Evolutionary conservation across 163 green algal species (phyloP).

Genomic region (Chlamydomonas reinhardtii): DNA sequence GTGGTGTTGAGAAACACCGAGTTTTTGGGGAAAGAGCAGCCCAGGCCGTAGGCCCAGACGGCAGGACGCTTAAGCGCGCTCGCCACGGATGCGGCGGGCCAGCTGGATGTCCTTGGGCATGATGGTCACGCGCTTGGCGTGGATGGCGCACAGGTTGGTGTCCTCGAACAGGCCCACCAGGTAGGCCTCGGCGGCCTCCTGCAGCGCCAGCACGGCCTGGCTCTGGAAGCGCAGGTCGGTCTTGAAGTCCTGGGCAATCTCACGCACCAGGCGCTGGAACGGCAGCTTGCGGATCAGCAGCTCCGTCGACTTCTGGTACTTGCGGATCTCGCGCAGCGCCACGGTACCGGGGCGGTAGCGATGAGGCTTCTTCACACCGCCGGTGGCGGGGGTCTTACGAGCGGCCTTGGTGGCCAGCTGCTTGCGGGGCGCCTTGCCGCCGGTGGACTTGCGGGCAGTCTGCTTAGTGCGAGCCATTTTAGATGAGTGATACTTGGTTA

Average conservation of each 20-base stretch:
- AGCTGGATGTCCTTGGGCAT: constrained; percentile 70
- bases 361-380: constrained; percentile 90
- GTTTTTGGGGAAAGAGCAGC: too few species aligned
- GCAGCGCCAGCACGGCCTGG: constrained; percentile 83
- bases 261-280: constrained; percentile 97
- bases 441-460: constrained; percentile 91
- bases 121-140: constrained; percentile 99
- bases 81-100: constrained; percentile 89
- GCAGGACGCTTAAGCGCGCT: constrained; percentile 63
- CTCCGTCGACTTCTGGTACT: constrained; percentile 98
- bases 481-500: too few species aligned
- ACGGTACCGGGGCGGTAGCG: constrained; percentile 91
- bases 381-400: constrained; percentile 73
- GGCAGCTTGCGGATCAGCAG: constrained; percentile 98
- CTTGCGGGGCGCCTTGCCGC: constrained; percentile 92
- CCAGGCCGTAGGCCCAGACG: too few species aligned
- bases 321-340: constrained; percentile 93
- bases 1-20: too few species aligned
- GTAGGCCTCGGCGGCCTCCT: constrained; percentile 85
- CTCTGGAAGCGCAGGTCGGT: constrained; percentile 93
- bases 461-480: constrained; percentile 83
- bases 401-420: constrained; percentile 94
- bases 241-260: constrained; percentile 99
- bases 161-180: constrained; percentile 80
- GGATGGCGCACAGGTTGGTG: constrained; percentile 94